A percentile compares a stretch with the other conserved stretches of the same genome.
phyloP scores from a whole-genome alignment of 163 green algal species.

The Volvox carteri region DNA sequence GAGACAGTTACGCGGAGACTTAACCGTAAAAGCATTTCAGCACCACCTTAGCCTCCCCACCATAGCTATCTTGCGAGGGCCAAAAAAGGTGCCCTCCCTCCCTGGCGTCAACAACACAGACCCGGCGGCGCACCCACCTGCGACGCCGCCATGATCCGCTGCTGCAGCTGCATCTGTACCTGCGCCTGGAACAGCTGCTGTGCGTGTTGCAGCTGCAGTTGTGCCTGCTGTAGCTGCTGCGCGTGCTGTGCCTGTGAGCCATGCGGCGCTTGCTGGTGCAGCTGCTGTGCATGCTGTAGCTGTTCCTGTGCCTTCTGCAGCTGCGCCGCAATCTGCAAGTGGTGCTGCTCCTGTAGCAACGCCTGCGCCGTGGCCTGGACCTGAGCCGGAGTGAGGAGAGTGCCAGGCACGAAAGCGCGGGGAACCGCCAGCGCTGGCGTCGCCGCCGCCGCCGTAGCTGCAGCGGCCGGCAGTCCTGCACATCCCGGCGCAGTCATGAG shows the following conservation, averaged over 20 bases:
- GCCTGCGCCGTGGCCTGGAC: slow-evolving; percentile 27
- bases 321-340: slow-evolving; percentile 45
- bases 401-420: neutral
- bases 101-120: too few relatives aligned
- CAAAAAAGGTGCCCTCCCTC: too few relatives aligned
- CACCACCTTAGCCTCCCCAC: too few relatives aligned
- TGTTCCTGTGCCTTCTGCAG: slow-evolving; percentile 50
- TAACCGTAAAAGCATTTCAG: too few relatives aligned
- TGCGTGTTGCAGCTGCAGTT: slow-evolving; percentile 44
- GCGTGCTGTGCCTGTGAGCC: slow-evolving; percentile 4
- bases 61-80: too few relatives aligned
- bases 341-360: slow-evolving; percentile 31
- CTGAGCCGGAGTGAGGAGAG: slow-evolving; percentile 13
- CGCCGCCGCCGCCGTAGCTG: neutral
- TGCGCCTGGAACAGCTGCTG: slow-evolving; percentile 53
- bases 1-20: too few relatives aligned
- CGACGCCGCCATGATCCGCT: slow-evolving; percentile 17
- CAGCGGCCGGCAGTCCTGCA: neutral
- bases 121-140: too few relatives aligned
- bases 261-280: slow-evolving; percentile 39
- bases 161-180: slow-evolving; percentile 36
- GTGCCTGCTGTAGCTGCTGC: slow-evolving; percentile 46
- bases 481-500: too few relatives aligned
- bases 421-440: neutral
- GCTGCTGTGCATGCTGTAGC: slow-evolving; percentile 45